Conservation (phyloP, 176 grass and related monocot species). For the Oryza rufipogon region DNA sequence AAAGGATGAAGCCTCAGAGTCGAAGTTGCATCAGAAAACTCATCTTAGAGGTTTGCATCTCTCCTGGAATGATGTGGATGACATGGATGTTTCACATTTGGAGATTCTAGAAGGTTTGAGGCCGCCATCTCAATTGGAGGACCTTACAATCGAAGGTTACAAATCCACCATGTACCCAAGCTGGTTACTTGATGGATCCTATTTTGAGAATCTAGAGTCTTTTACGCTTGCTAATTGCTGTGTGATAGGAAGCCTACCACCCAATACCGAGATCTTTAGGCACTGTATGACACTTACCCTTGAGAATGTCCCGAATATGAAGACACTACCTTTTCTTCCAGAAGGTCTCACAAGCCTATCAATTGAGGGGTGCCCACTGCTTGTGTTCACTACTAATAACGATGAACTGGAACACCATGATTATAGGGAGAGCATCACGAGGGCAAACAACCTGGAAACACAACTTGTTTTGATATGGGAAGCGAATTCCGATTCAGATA, state of each 20-base stretch:
- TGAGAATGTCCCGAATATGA: not conserved
- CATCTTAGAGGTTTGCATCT: not conserved
- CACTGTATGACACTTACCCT: not conserved
- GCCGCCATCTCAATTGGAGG: not conserved
- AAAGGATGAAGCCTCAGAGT: not conserved
- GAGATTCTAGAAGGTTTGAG: slow-evolving; percentile 10
- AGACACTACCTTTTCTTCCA: slow-evolving; percentile 5
- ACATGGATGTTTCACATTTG: not conserved
- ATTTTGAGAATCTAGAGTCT: not conserved
- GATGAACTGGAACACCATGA: not conserved
- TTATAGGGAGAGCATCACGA: not conserved
- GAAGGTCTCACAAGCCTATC: not conserved
- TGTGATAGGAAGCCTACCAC: not conserved
- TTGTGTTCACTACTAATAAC: not conserved
- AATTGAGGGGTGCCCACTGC: not conserved
- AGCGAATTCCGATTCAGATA: not conserved
- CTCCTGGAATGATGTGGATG: not conserved
- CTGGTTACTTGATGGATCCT: not conserved
- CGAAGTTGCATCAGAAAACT: not conserved
- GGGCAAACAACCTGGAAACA: not conserved
- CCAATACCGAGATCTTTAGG: not conserved
- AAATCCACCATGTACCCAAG: not conserved
- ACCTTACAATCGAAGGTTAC: not conserved
- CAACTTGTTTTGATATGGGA: slow-evolving; percentile 2
- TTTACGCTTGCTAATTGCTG: not conserved